Base-by-base conservation (phyloP, 2,329 filamentous ascomycete species). In the Aaosphaeria pasadenensis region DNA sequence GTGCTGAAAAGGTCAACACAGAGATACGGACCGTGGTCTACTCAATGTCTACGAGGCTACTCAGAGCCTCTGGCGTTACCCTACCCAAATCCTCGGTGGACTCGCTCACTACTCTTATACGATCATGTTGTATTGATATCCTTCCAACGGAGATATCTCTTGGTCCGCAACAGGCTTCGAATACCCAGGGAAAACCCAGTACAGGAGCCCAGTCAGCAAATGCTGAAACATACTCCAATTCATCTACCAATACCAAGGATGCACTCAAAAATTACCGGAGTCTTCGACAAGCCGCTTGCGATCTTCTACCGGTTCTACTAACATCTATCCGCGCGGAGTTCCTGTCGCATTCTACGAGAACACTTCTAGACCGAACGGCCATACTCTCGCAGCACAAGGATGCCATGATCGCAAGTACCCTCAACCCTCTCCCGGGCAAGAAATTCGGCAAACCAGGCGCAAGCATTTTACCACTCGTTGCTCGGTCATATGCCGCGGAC, bases 391-490 rank as follows among this genome's bases (percentile, higher is more conserved):
- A 79, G 50, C 79, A 86, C 66, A 85, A 84, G 62, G 77, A 85
- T 31, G 86, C 88, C 39, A 88, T 96, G 80, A 63, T 94, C 7
- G 84, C 90, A 5, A 92, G 89, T 66, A 84, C 95, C 9, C 74
- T 96, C 50, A 90, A 94, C 67, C 89, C 90, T 1, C 85, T 68
- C 73, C 83, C 53, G 76, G 84, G 61, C 75, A 81, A 60, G 78
- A 84, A 63, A 81, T 85, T 39, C 76, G 82, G 54, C 7, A 74
- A 73, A 36, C 80, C 82, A 44, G 82, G 84, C 51, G 78, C 87
- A 30, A 94, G 86, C 66, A 86, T 96, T 42, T 71, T 96, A 42
- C 91, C 92, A 0, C 88, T 95, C 59, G 74, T 96, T 29, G 81
- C 84, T 6, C 80, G 84, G 46, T 79, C 82, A 44, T 88, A 84